Evolutionary conservation across 805 yeast genomes (phyloP), one percentile per base, ranked within the genome.

Genomic region (Kazachstania africana): DNA sequence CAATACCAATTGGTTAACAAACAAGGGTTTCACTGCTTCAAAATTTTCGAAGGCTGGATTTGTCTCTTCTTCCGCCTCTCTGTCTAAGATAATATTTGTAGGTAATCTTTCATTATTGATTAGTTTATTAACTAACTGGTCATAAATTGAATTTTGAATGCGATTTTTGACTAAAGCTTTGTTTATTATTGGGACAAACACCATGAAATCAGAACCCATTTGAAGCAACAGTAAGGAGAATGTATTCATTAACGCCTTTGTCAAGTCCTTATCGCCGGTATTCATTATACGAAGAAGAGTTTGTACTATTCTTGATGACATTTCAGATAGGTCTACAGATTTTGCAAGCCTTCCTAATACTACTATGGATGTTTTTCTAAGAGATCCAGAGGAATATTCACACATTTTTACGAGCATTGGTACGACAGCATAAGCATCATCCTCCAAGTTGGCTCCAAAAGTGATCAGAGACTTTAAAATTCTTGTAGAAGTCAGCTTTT

Each of bases 291-390:
- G 60, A 6, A 87, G 57, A 9, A 91, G 55, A 1, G 96, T 88
- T 44, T 88, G 96, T 17, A 91, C 72, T 31, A 91, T 80, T 39
- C 95, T 65, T 1, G 95, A 80, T 0, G 95, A 78, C 83, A 85
- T 78, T 42, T 88, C 97, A 35, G 74, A 75, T 34, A 91, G 59
- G 37, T 74, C 69, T 4, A 88, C 77, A 24, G 65, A 69, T 42
- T 73, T 75, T 1, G 94, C 75, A 17, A 91, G 55, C 45, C 80
- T 78, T 0, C 95, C 95, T 26, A 91, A 63, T 0, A 94, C 75
- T 29, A 77, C 78, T 34, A 91, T 76, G 0, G 96, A 85, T 27
- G 81, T 75, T 35, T 68, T 70, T 34, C 83, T 63, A 21, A 88
- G 64, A 12, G 62, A 60, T 3, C 60, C 59, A 1, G 74, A 60